phyloP scores from a whole-genome alignment of 106 monocot species.

The Iris macrosiphon region DNA sequence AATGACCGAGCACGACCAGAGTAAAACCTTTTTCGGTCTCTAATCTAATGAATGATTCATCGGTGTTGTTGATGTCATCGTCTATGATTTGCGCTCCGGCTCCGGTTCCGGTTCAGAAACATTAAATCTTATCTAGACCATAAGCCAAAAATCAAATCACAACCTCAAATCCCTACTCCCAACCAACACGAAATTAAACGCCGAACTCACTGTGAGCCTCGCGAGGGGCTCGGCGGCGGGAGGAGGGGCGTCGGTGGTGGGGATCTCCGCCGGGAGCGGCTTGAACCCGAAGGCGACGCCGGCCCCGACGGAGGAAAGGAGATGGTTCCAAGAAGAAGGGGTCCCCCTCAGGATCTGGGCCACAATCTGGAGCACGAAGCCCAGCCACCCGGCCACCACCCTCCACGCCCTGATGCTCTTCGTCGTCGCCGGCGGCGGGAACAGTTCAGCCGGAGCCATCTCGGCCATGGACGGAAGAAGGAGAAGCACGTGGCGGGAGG shows the following conservation, averaged over 20 bases:
- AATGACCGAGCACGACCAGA: no score
- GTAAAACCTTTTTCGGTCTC: no score
- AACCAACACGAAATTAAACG: no score
- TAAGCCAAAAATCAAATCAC: no score
- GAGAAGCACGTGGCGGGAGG: neutral
- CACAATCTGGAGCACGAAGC: slow-evolving; percentile 29
- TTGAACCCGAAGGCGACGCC: slow-evolving; percentile 25
- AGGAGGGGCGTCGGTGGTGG: slow-evolving; percentile 20
- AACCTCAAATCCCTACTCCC: no score
- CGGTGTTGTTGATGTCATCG: no score
- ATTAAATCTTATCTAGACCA: no score
- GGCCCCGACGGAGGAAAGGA: slow-evolving; percentile 48
- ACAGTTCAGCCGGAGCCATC: slow-evolving; percentile 16
- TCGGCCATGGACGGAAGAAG: slow-evolving; percentile 4
- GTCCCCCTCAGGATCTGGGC: slow-evolving; percentile 46
- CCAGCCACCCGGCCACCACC: slow-evolving; percentile 34
- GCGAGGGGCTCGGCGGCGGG: no score
- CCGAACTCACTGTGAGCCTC: no score
- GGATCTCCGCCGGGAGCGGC: slow-evolving; percentile 24
- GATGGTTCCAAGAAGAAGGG: slow-evolving; percentile 37
- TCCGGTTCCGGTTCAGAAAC: no score
- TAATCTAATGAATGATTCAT: no score
- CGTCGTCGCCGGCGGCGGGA: slow-evolving; percentile 13
- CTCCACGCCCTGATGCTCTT: slow-evolving; percentile 31
- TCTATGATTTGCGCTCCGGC: no score